Evolutionary conservation across 2,329 filamentous ascomycete genomes (phyloP).

Genomic region (Aspergillus hortae): DNA sequence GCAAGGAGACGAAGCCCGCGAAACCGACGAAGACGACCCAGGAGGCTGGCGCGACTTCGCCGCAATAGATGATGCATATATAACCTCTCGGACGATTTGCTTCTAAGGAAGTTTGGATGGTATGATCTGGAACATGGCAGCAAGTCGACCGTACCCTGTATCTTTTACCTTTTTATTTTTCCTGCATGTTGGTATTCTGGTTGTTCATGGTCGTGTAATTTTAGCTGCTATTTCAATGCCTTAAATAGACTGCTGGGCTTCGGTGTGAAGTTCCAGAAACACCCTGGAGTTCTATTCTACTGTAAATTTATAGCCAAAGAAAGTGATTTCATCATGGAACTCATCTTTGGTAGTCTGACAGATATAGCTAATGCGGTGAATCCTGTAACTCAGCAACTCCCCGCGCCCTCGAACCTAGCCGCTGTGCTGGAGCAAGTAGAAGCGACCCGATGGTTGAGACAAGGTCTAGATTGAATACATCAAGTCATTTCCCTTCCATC

Average conservation of each 20-base stretch:
- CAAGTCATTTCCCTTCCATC: not conserved
- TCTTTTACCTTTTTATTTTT: slow-evolving; percentile 7
- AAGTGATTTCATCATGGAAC: no score
- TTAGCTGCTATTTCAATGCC: slow-evolving; percentile 9
- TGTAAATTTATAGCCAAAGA: no score
- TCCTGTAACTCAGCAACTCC: not conserved
- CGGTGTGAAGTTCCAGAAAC: no score
- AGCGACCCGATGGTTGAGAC: not conserved
- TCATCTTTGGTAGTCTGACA: no score
- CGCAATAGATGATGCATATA: slow-evolving; percentile 9
- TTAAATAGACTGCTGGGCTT: not conserved
- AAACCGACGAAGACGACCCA: slow-evolving; percentile 1
- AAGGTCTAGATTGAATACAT: not conserved
- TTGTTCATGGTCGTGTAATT: slow-evolving; percentile 15
- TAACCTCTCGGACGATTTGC: not conserved
- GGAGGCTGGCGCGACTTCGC: slow-evolving; percentile 9
- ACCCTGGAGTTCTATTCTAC: no score
- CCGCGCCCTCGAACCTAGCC: not conserved
- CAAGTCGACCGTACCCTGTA: slow-evolving; percentile 1
- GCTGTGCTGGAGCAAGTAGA: not conserved
- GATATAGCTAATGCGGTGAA: no score
- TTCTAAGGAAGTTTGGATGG: not conserved
- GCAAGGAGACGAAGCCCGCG: slow-evolving; percentile 21
- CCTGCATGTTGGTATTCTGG: slow-evolving; percentile 1
- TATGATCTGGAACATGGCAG: no score